phyloP scores from a whole-genome alignment of 129 eudicot species.

The Flaveria ramosissima region DNA sequence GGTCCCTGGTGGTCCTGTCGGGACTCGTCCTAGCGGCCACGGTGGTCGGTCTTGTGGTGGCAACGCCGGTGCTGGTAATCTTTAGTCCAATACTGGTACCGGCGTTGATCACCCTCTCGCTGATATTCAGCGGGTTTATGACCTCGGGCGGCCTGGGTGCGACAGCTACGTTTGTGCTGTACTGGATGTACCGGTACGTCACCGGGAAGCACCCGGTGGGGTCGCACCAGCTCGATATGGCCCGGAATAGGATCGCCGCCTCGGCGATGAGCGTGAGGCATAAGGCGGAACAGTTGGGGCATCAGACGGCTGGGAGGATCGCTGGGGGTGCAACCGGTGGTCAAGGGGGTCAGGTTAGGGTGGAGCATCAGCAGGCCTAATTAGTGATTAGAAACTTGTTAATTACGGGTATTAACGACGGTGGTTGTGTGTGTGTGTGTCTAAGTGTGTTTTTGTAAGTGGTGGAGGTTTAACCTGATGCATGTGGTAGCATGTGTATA shows the following conservation, averaged over 20 bases:
- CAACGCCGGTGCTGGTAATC: slow-evolving; percentile 58
- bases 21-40: slow-evolving; percentile 57
- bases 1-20: slow-evolving; percentile 58
- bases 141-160: slow-evolving; percentile 53
- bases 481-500: not conserved
- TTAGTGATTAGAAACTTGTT: not conserved
- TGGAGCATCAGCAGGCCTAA: slow-evolving; percentile 1
- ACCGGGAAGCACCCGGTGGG: slow-evolving; percentile 65
- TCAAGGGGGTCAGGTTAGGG: not conserved
- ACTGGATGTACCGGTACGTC: slow-evolving; percentile 61
- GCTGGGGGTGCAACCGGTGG: not conserved
- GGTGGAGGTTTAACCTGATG: not conserved
- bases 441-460: not conserved
- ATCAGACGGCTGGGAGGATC: not conserved
- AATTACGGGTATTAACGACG: not conserved
- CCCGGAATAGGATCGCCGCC: slow-evolving; percentile 39
- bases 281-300: slow-evolving; percentile 42
- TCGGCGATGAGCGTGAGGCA: slow-evolving; percentile 45
- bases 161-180: slow-evolving; percentile 40
- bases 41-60: slow-evolving; percentile 51
- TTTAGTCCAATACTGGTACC: slow-evolving; percentile 74
- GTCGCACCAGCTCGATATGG: slow-evolving; percentile 49
- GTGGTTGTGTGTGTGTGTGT: not conserved
- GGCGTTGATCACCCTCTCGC: slow-evolving; percentile 37
- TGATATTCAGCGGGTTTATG: slow-evolving; percentile 44